Base-by-base conservation (phyloP, 352 stramenopile species). In the Elongisporangium anandrum region DNA sequence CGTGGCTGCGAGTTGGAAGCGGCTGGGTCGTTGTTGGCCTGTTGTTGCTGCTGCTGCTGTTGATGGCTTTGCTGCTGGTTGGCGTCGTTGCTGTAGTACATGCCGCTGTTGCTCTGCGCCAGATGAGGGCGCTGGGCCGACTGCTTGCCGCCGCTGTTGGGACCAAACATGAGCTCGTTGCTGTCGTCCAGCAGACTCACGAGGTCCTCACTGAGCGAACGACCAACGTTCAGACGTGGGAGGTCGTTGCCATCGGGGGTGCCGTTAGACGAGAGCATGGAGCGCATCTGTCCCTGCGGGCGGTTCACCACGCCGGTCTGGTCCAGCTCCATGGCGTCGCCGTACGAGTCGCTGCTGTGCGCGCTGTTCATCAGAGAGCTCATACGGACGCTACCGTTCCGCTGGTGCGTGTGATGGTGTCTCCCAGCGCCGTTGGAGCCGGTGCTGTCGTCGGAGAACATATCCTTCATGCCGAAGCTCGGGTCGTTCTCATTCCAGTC, bases 401-500 rank as follows among this genome's bases (percentile, higher is more conserved):
- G 19, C 21, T 58, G 52, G 29, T 47, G 24, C 16, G 57, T 50
- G 51, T 70, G 68, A 4, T 63, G 54, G 52, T 56, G 67, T 49
- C 64, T 68, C 24, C 62, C 52, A 4, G 58, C 69, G 60, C 66
- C 72, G 59, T 59, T 60, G 23, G 54, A 74, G 63, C 59, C 71
- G 23, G 64, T 56, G 20, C 21, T 20, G 52, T 83, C 70, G 22
- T 85, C 73, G 15, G 66, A 69, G 29, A 90, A 82, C 72, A 88
- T 86, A 60, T 88, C 79, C 64, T 88, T 87, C 65, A 82, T 77
- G 29, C 68, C 64, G 50, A 92, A 84, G 57, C 72, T 84, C 24
- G 71, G 59, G 54, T 89, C 84, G 60, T 72, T 81, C 58, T 94
- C 85, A 60, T 91, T 95, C 86, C 86, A 95, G 68, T 95, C 86